Evolutionary conservation across 345 rosid genomes (phyloP).

Genomic region (Raphanus sativus): DNA sequence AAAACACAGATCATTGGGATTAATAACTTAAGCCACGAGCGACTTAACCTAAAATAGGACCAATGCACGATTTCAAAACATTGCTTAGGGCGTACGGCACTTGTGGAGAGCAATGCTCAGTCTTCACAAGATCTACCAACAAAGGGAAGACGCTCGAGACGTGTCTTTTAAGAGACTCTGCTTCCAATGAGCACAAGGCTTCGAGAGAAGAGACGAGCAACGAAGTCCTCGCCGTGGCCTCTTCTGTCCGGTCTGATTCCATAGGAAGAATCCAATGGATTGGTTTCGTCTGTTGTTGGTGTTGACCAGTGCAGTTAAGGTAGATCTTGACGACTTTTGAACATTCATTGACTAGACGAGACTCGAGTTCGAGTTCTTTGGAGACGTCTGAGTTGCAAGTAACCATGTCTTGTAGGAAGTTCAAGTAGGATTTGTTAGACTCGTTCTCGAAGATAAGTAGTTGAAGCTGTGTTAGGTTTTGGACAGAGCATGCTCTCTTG

Average conservation of each 20-base stretch:
- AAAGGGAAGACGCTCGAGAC: slow-evolving; percentile 60
- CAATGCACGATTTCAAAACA: slow-evolving; percentile 79
- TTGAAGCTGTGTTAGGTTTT: slow-evolving; percentile 77
- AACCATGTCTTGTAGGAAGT: slow-evolving; percentile 57
- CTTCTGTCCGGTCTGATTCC: slow-evolving; percentile 68
- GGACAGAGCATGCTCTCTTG: slow-evolving; percentile 65
- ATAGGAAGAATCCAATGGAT: slow-evolving; percentile 67
- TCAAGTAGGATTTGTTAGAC: slow-evolving; percentile 64
- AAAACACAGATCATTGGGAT: background rate
- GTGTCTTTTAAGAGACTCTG: slow-evolving; percentile 55
- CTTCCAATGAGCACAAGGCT: slow-evolving; percentile 52
- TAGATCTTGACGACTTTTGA: slow-evolving; percentile 60
- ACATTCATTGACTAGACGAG: slow-evolving; percentile 58
- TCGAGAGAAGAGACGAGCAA: slow-evolving; percentile 63
- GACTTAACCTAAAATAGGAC: slow-evolving; percentile 50
- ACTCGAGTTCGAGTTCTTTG: slow-evolving; percentile 59
- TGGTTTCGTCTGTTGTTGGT: slow-evolving; percentile 23
- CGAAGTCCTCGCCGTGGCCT: slow-evolving; percentile 70
- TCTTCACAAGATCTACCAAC: slow-evolving; percentile 75
- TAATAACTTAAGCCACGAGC: slow-evolving; percentile 17
- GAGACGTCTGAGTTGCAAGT: slow-evolving; percentile 44
- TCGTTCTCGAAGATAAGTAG: slow-evolving; percentile 86
- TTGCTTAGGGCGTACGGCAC: slow-evolving; percentile 60
- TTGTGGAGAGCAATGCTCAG: slow-evolving; percentile 85
- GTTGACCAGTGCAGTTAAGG: slow-evolving; percentile 52